Conservation (phyloP, 768 basidiomycete genomes). For the Trametes elegans region DNA sequence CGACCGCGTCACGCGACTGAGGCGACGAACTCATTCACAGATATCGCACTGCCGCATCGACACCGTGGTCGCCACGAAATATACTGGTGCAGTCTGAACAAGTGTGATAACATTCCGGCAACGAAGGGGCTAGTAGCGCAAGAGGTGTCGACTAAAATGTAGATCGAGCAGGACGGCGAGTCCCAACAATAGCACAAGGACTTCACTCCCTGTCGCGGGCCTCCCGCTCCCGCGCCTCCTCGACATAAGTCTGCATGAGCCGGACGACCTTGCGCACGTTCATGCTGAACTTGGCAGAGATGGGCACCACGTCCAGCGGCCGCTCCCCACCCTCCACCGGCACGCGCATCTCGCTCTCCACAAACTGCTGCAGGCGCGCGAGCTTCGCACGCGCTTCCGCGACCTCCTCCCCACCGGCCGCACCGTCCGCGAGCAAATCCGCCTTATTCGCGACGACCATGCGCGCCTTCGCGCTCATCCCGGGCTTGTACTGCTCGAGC, state of each 20-base stretch:
- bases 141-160: too few relatives aligned
- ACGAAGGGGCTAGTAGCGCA: too few relatives aligned
- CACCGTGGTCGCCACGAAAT: too few relatives aligned
- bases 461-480: slow-evolving; percentile 71
- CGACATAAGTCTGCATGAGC: slow-evolving; percentile 66
- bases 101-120: too few relatives aligned
- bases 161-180: too few relatives aligned
- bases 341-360: slow-evolving; percentile 43
- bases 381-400: slow-evolving; percentile 58
- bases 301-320: slow-evolving; percentile 68
- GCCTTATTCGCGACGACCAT: slow-evolving; percentile 96
- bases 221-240: slow-evolving; percentile 37
- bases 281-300: slow-evolving; percentile 83
- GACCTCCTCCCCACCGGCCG: slow-evolving; percentile 42
- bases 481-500: slow-evolving; percentile 76
- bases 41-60: too few relatives aligned
- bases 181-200: too few relatives aligned
- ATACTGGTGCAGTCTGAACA: too few relatives aligned
- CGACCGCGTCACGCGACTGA: too few relatives aligned
- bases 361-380: slow-evolving; percentile 52
- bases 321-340: slow-evolving; percentile 19
- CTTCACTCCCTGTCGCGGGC: neutral
- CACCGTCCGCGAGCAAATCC: slow-evolving; percentile 65
- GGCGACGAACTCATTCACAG: too few relatives aligned
- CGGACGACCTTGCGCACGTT: slow-evolving; percentile 72